These are phyloP conservation scores for Suillus lakei DNA, from an alignment of 768 basidiomycete species.

Conservation along the genomic window DNA sequence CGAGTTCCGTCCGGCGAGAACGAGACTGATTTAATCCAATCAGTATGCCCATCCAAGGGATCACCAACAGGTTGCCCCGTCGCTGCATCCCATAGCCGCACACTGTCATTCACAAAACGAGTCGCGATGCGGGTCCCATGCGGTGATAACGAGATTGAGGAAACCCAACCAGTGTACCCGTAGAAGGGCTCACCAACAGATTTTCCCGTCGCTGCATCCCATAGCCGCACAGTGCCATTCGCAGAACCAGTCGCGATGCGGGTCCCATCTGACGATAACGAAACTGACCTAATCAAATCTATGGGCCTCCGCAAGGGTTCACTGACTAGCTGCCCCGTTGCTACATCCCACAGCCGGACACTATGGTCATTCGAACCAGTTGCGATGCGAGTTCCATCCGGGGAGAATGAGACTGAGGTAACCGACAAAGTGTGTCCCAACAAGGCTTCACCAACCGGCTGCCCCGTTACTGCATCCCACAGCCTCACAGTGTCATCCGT, in stretches of 20 bases:
- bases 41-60: background rate
- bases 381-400: background rate
- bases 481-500: background rate
- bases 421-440: background rate
- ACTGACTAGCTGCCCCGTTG: background rate
- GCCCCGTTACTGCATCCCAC: background rate
- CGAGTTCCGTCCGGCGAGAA: slow-evolving; percentile 15
- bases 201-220: background rate
- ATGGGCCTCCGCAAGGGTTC: background rate
- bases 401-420: background rate
- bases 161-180: background rate
- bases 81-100: background rate
- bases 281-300: background rate
- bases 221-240: background rate
- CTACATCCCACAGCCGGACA: background rate
- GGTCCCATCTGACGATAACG: background rate
- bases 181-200: background rate
- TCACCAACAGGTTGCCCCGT: background rate
- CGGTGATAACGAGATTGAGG: background rate
- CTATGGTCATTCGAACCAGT: background rate
- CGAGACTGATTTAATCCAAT: background rate
- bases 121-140: background rate
- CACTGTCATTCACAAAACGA: background rate
- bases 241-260: background rate
- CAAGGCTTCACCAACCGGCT: background rate